Evolutionary conservation across 1,139 yeast genomes (phyloP).

Genomic region (Zygoascus hellenicus): DNA sequence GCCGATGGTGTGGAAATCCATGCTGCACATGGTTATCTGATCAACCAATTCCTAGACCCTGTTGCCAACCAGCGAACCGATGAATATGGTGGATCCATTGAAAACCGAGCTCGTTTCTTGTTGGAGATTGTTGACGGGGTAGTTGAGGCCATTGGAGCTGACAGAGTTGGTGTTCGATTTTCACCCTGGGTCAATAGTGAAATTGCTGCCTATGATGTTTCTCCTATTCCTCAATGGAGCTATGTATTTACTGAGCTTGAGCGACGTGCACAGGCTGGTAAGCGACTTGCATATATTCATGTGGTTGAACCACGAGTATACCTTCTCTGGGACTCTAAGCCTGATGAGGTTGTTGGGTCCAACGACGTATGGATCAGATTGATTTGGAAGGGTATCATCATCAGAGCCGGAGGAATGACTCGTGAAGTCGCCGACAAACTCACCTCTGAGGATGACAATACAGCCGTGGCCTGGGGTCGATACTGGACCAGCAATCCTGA

Average conservation of each 20-base stretch:
- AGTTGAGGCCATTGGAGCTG: conserved; percentile 47
- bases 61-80: conserved; percentile 56
- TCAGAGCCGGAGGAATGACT: conserved; percentile 39
- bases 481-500: conserved; percentile 44
- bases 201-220: conserved; percentile 26
- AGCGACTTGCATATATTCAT: conserved; percentile 44
- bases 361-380: conserved; percentile 16
- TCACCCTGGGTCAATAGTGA: conserved; percentile 47
- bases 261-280: conserved; percentile 26
- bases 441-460: conserved; percentile 34
- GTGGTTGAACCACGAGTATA: conserved; percentile 43
- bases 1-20: conserved; percentile 68
- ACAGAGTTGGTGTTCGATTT: conserved; percentile 50
- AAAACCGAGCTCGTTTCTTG: conserved; percentile 54
- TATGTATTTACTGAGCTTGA: conserved; percentile 31
- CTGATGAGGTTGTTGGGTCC: conserved; percentile 6
- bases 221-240: conserved; percentile 28
- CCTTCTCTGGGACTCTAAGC: conserved; percentile 13
- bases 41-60: conserved; percentile 44
- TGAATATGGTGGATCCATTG: conserved; percentile 61
- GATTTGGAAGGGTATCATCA: conserved; percentile 38
- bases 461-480: conserved; percentile 44
- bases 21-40: conserved; percentile 59
- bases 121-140: conserved; percentile 52
- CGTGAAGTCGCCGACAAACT: conserved; percentile 25